phyloP scores from a whole-genome alignment of 78 protist genomes.

The Dictyostelium intermedium region DNA sequence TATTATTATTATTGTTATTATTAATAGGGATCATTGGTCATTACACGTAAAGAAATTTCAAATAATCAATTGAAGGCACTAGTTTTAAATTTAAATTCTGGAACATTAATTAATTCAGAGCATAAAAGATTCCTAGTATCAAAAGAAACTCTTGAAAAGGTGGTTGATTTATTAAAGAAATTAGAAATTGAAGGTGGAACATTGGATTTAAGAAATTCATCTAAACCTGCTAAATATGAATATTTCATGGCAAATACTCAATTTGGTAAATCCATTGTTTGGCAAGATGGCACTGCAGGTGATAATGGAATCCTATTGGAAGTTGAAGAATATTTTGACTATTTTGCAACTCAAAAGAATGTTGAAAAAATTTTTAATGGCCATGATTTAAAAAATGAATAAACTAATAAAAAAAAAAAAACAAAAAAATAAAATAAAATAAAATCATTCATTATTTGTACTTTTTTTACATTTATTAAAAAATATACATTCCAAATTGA shows the following conservation, averaged over 20 bases:
- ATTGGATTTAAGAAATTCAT: background rate
- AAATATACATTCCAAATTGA: no score
- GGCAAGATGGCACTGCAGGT: slow-evolving; percentile 29
- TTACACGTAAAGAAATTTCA: background rate
- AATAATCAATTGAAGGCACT: background rate
- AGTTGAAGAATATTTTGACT: background rate
- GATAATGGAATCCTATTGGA: background rate
- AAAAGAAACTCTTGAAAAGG: background rate
- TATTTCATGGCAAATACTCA: slow-evolving; percentile 10
- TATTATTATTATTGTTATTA: no score
- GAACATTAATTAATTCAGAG: background rate
- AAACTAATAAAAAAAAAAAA: background rate
- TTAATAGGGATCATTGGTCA: slow-evolving; percentile 6
- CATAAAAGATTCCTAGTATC: background rate
- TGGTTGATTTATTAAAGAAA: background rate
- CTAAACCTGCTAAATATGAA: background rate
- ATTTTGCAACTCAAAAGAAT: background rate
- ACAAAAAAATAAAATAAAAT: no score
- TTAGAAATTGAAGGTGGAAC: background rate
- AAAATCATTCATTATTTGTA: no score
- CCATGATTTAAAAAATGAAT: no score
- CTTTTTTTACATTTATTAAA: no score
- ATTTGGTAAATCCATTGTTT: background rate
- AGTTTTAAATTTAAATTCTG: slow-evolving; percentile 13
- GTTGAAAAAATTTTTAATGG: background rate